Evolutionary conservation across 108 stramenopile genomes (phyloP), one percentile per base, ranked within the genome.

Genomic region (Fragilaria radians): DNA sequence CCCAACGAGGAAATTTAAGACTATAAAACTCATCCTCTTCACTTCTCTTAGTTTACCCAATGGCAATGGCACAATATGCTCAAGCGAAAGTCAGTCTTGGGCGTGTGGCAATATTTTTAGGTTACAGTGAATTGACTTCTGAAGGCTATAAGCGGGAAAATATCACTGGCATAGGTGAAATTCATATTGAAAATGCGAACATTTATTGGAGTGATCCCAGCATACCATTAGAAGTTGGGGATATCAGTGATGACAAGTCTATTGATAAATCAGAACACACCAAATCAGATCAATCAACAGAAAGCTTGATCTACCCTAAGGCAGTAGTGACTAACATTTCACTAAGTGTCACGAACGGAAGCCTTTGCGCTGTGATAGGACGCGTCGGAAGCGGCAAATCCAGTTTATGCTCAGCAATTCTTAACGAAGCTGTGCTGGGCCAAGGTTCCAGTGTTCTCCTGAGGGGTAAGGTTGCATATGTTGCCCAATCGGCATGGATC

Each of bases 401-500:
- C 27, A 80, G 80, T 17, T 59, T 96, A 11, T 71, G 82, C 46
- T 57, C 83, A 14, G 85, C 90, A 14, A 62, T 92, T 42, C 60
- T 96, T 5, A 85, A 86, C 46, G 91, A 96, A 68, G 71, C 88
- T 24, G 56, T 81, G 30, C 65, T 84, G n/a, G 61, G 60, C 5
- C 68, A 75, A 45, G 53, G 61, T 17, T 78, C 77, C 23, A 65
- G 53, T 19, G 57, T 83, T 25, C 32, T 50, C 22, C 53, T 81
- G 1, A 73, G 82, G 31, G 88, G 88, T 7, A 62, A 32, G 29
- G 67, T 83, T 52, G 82, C 96, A 5, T 96, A 88, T 65, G 89
- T 77, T 32, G 80, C 92, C 4, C 96, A 97, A 68, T 72, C 79
- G 0, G 78, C 96, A 9, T 97, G 95, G 93, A 93, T 97, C 32